Evolutionary conservation across 441 rosid genomes (phyloP).

Genomic region (Populus hybrid): DNA sequence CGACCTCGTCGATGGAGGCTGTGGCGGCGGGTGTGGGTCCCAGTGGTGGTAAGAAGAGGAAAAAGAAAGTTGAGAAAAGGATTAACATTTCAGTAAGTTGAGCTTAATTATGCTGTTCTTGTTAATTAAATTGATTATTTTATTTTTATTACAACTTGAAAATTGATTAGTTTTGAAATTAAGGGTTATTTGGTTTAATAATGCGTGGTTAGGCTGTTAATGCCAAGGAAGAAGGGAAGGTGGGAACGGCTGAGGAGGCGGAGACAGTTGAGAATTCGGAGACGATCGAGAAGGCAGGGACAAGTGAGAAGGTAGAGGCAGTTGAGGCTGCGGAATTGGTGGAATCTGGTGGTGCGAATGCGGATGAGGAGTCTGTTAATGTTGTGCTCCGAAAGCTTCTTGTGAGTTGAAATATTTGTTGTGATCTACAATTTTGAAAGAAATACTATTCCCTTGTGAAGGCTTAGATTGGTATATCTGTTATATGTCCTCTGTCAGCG

Average conservation of each 20-base stretch:
- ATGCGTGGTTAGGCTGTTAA: slow-evolving; percentile 31
- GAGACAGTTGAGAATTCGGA: slow-evolving; percentile 22
- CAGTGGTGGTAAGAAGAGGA: slow-evolving; percentile 20
- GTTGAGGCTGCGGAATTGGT: slow-evolving; percentile 16
- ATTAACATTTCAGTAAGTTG: slow-evolving; percentile 37
- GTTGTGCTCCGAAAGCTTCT: slow-evolving; percentile 86
- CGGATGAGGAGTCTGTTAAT: slow-evolving; percentile 43
- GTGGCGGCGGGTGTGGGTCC: slow-evolving; percentile 16
- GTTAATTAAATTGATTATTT: not conserved
- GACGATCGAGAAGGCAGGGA: slow-evolving; percentile 8
- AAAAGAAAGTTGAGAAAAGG: slow-evolving; percentile 26
- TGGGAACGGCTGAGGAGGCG: slow-evolving; percentile 15
- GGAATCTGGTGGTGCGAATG: slow-evolving; percentile 29
- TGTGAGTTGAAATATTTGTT: slow-evolving; percentile 58
- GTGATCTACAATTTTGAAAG: slow-evolving; percentile 7
- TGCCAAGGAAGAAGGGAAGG: slow-evolving; percentile 29
- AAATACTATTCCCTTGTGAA: slow-evolving; percentile 18
- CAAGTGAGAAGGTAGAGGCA: slow-evolving; percentile 15
- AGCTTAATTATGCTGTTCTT: not conserved
- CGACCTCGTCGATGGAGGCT: slow-evolving; percentile 29
- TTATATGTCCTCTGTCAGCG: slow-evolving; percentile 61
- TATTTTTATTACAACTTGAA: not conserved
- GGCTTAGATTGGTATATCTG: slow-evolving; percentile 27
- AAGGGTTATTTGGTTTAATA: not conserved
- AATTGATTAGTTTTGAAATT: not conserved